Conservation (phyloP, 371 early-diverging fungal species). For the Mortierella sp. region DNA sequence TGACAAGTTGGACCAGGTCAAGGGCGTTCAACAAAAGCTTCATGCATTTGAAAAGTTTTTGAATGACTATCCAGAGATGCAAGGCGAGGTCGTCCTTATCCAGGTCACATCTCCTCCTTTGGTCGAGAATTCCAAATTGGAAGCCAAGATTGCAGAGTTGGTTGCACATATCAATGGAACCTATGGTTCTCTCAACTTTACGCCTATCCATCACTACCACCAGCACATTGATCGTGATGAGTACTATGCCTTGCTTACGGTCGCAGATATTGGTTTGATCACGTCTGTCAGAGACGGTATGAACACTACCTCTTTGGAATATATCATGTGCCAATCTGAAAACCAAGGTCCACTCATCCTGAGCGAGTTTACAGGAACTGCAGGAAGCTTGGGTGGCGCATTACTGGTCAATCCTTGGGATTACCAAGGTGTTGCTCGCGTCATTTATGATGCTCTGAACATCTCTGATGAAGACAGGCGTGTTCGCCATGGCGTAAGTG, state of each 20-base stretch:
- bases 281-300: slow-evolving; percentile 99
- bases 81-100: slow-evolving; percentile 90
- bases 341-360: slow-evolving; percentile 94
- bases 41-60: slow-evolving; percentile 96
- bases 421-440: slow-evolving; percentile 90
- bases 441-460: slow-evolving; percentile 89
- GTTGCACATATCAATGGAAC: slow-evolving; percentile 95
- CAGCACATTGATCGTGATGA: slow-evolving; percentile 94
- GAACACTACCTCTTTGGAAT: slow-evolving; percentile 99
- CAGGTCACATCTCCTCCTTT: slow-evolving; percentile 77
- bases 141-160: slow-evolving; percentile 88
- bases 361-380: slow-evolving; percentile 98
- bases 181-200: slow-evolving; percentile 95
- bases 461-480: slow-evolving; percentile 87
- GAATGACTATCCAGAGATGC: slow-evolving; percentile 89
- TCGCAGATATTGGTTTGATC: slow-evolving; percentile 96
- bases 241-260: slow-evolving; percentile 93
- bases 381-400: slow-evolving; percentile 91
- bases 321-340: slow-evolving; percentile 96
- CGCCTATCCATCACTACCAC: slow-evolving; percentile 96
- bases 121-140: slow-evolving; percentile 72
- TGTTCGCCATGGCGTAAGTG: slow-evolving; percentile 77
- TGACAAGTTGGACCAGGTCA: slow-evolving; percentile 98
- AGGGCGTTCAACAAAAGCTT: slow-evolving; percentile 98
- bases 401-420: slow-evolving; percentile 99